Percentiles rank a stretch among this genome's conserved stretches.
Conservation (phyloP, 768 basidiomycete genomes). For the Xerocomellus chrysenteron region DNA sequence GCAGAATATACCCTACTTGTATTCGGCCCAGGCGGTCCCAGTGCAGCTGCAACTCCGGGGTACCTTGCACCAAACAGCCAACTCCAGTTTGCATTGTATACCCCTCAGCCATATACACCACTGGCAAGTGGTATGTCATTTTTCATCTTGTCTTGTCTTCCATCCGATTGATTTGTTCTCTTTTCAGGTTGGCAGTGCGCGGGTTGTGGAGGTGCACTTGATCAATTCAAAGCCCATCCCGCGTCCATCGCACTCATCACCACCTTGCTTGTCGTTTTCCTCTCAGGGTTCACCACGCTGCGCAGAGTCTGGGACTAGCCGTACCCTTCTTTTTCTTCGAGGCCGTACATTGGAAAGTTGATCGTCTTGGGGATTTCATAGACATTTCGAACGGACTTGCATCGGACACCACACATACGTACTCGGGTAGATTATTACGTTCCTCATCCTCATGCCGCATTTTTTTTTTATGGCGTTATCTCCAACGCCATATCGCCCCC, state of each 20-base stretch:
- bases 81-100: constrained; percentile 62
- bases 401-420: constrained; percentile 31
- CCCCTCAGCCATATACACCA: constrained; percentile 55
- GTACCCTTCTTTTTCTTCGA: not conserved
- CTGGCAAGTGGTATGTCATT: constrained; percentile 40
- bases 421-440: constrained; percentile 27
- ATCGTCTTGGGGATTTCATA: constrained; percentile 16
- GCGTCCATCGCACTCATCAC: constrained; percentile 34
- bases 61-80: constrained; percentile 52
- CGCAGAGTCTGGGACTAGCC: constrained; percentile 31
- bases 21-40: constrained; percentile 54
- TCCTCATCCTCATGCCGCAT: constrained; percentile 22
- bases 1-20: constrained; percentile 61
- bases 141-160: not conserved
- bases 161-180: not conserved
- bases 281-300: constrained; percentile 35
- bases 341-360: not conserved
- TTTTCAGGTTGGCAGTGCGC: constrained; percentile 30
- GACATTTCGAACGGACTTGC: constrained; percentile 30
- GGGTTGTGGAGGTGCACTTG: constrained; percentile 31
- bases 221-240: constrained; percentile 31
- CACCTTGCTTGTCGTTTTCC: constrained; percentile 30
- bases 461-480: constrained; percentile 17
- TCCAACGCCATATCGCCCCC: constrained; percentile 9
- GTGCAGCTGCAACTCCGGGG: constrained; percentile 48